Percentiles rank a stretch among this genome's conserved stretches.
phyloP scores from a whole-genome alignment of 1,139 yeast species.

The Candida albicans region DNA sequence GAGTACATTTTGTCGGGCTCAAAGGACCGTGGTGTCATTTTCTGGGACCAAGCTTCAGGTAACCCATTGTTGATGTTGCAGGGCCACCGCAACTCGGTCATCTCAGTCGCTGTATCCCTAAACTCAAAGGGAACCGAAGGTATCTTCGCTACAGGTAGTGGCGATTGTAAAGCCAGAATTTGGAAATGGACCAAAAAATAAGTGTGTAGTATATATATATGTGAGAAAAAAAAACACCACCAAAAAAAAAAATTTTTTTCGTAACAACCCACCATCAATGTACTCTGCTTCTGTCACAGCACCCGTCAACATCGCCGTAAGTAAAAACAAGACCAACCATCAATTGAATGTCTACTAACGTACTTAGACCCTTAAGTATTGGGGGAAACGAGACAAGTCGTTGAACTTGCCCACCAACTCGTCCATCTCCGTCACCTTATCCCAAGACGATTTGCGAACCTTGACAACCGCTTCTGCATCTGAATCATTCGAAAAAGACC shows the following conservation, averaged over 20 bases:
- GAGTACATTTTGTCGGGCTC: slow-evolving; percentile 93
- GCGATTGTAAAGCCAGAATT: slow-evolving; percentile 96
- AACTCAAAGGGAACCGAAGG: slow-evolving; percentile 70
- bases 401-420: slow-evolving; percentile 94
- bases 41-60: slow-evolving; percentile 94
- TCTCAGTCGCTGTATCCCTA: slow-evolving; percentile 87
- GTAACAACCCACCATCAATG: slow-evolving; percentile 32
- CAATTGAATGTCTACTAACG: slow-evolving; percentile 15
- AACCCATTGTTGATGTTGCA: slow-evolving; percentile 94
- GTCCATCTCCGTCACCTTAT: slow-evolving; percentile 88
- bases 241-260: slow-evolving; percentile 3
- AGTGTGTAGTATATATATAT: not conserved
- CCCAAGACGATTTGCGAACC: slow-evolving; percentile 88
- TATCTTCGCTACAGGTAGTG: slow-evolving; percentile 95
- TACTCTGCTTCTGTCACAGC: slow-evolving; percentile 86
- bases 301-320: slow-evolving; percentile 93
- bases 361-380: slow-evolving; percentile 81
- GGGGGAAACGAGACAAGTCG: slow-evolving; percentile 94
- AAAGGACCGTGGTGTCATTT: slow-evolving; percentile 94
- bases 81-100: slow-evolving; percentile 96
- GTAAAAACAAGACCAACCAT: slow-evolving; percentile 23
- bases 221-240: not conserved
- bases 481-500: slow-evolving; percentile 56
- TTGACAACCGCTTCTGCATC: slow-evolving; percentile 84
- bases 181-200: slow-evolving; percentile 67